Base-by-base conservation (phyloP, 1,284 basidiomycete genomes). In the Microbotryomycetes sp. region DNA sequence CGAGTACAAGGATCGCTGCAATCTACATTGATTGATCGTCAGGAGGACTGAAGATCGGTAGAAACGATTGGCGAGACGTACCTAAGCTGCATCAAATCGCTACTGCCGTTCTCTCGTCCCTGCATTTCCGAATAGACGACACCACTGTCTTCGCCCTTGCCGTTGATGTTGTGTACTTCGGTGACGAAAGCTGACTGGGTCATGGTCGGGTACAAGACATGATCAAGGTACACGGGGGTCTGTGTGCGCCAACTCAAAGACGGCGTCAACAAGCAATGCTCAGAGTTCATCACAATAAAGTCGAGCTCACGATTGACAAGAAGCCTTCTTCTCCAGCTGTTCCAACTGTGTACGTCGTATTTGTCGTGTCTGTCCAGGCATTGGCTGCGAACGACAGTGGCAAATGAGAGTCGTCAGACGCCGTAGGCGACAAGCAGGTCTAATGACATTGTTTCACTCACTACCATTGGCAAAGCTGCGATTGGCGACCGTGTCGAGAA, bases 251-350 rank as follows among this genome's bases (percentile, higher is more conserved):
- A 42, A 61, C n/a, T 15, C 14, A n/a, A n/a, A n/a, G n/a, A n/a
- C n/a, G n/a, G n/a, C n/a, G n/a, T n/a, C n/a, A n/a, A n/a, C n/a
- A n/a, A n/a, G n/a, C n/a, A n/a, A n/a, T n/a, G n/a, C n/a, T n/a
- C n/a, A n/a, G n/a, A n/a, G n/a, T n/a, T n/a, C 62, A 72, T 45
- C 50, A 76, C 74, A 70, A n/a, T n/a, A n/a, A n/a, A n/a, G n/a
- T n/a, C n/a, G n/a, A n/a, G 3, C 94, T 94, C 23, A 98, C 80
- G 64, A 98, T 83, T 71, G 93, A 88, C 47, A 98, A 80, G 75
- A 99, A 97, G 2, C 96, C 96, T 73, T 96, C 89, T 63, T 88
- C 86, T 62, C 96, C 96, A 19, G 96, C 96, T 3, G 94, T 98
- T n/a, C 89, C 89, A 66, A 96, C 87, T 1, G 94, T 98, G 76